phyloP scores from a whole-genome alignment of 352 stramenopile species.

The Phytopythium helicoides region DNA sequence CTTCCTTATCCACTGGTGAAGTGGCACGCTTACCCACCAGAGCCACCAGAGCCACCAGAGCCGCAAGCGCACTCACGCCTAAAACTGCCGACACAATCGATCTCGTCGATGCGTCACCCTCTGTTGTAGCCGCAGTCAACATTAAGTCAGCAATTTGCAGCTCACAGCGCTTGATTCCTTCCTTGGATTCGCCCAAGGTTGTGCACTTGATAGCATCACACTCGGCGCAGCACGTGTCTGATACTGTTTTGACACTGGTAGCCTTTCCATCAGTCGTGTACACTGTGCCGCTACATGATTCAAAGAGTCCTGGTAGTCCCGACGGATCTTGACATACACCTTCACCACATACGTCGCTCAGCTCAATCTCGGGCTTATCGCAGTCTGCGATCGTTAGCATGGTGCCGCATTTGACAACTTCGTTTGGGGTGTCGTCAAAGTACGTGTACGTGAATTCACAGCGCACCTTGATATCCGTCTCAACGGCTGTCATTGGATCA shows the following conservation, averaged over 20 bases:
- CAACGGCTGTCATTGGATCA: not conserved
- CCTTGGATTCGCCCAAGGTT: too few species aligned
- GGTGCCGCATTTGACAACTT: not conserved
- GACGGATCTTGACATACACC: not conserved
- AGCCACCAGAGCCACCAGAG: too few species aligned
- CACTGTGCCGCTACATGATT: not conserved
- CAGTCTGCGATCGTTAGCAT: not conserved
- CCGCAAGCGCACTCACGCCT: too few species aligned
- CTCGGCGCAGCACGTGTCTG: not conserved
- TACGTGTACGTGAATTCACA: not conserved
- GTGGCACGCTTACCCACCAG: too few species aligned
- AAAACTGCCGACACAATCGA: too few species aligned
- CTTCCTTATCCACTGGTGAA: too few species aligned
- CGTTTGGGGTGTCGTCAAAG: not conserved
- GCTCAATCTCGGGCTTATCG: not conserved
- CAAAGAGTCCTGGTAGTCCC: not conserved
- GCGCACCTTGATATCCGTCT: conserved; percentile 2
- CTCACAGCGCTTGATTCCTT: too few species aligned
- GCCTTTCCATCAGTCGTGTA: not conserved
- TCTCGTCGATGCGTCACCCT: too few species aligned
- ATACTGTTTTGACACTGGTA: not conserved
- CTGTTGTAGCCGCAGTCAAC: too few species aligned
- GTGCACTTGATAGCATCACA: not conserved
- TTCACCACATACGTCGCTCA: not conserved
- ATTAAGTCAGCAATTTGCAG: too few species aligned